Percentiles rank a stretch among this genome's conserved stretches.
phyloP scores from a whole-genome alignment of 345 rosid genomes.

The Linum lewisii region DNA sequence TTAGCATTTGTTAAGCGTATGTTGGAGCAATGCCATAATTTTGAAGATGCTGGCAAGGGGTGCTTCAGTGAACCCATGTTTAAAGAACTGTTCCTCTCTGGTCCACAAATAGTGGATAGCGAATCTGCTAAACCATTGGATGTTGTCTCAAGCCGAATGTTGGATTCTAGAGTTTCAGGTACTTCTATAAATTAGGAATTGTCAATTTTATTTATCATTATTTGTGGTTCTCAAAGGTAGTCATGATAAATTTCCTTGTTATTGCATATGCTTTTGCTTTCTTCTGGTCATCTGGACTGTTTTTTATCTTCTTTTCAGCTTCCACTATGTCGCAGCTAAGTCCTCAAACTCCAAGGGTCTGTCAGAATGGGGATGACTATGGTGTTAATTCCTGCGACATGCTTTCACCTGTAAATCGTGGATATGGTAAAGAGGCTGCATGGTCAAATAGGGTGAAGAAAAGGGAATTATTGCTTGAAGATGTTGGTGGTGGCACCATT shows the following conservation, averaged over 20 bases:
- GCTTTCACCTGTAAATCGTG: conserved; percentile 33
- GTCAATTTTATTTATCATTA: conserved; percentile 11
- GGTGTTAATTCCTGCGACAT: conserved; percentile 37
- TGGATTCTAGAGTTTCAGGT: conserved; percentile 44
- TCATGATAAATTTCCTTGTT: too few species aligned
- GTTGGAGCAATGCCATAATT: conserved; percentile 54
- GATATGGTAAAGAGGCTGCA: conserved; percentile 45
- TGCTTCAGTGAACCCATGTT: conserved; percentile 74
- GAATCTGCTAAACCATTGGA: conserved; percentile 33
- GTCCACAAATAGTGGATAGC: conserved; percentile 33
- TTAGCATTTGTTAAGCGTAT: conserved; percentile 67
- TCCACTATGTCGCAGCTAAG: conserved; percentile 46
- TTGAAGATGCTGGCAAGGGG: conserved; percentile 73
- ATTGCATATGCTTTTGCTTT: too few species aligned
- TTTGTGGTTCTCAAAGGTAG: conserved; percentile 12
- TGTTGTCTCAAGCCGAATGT: conserved; percentile 15
- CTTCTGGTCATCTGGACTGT: too few species aligned
- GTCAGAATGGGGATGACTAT: conserved; percentile 39
- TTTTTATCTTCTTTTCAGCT: conserved; percentile 32
- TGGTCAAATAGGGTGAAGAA: conserved; percentile 78
- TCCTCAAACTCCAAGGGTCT: conserved; percentile 32
- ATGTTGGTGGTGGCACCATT: conserved; percentile 50
- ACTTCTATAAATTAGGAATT: conserved; percentile 3
- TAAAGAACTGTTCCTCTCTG: conserved; percentile 46
- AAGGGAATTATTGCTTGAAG: conserved; percentile 78